Evolutionary conservation across 495 filamentous ascomycete genomes (phyloP).

Genomic region (Aspergillus sclerotioniger): DNA sequence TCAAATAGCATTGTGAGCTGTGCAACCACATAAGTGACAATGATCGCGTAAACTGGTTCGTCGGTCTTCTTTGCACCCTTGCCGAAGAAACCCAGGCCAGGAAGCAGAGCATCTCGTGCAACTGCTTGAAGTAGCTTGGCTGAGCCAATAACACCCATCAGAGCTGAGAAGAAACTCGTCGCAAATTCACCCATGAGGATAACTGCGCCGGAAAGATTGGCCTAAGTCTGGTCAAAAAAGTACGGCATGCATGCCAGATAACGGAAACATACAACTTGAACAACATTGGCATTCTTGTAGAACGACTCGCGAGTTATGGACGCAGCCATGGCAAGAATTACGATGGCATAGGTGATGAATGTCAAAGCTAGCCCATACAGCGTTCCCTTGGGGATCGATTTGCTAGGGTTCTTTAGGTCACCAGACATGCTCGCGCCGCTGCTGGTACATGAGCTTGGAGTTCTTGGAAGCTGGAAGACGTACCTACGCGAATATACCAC

Average conservation of each 20-base stretch:
- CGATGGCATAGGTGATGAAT: conserved; percentile 70
- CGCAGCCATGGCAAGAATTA: conserved; percentile 78
- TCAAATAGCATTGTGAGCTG: conserved; percentile 81
- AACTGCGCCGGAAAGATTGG: conserved; percentile 67
- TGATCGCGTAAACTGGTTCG: conserved; percentile 74
- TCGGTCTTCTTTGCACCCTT: conserved; percentile 73
- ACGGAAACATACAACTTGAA: conserved; percentile 58
- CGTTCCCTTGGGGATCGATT: conserved; percentile 79
- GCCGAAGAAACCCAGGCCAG: conserved; percentile 70
- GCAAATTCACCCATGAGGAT: conserved; percentile 82
- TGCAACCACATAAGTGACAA: conserved; percentile 71
- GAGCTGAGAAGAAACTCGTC: conserved; percentile 75
- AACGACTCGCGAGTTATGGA: conserved; percentile 73
- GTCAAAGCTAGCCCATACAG: conserved; percentile 73
- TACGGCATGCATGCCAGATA: neutral
- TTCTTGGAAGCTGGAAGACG: neutral
- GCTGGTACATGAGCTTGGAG: conserved; percentile 22
- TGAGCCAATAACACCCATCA: conserved; percentile 86
- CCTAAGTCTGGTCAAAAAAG: conserved; percentile 34
- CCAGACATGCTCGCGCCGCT: conserved; percentile 89
- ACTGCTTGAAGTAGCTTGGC: conserved; percentile 87
- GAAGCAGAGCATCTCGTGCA: conserved; percentile 75
- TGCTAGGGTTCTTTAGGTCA: conserved; percentile 79
- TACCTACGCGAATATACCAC: conserved; percentile 64
- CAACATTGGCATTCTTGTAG: conserved; percentile 72